A percentile compares a stretch with the other conserved stretches of the same genome.
Evolutionary conservation across 108 stramenopile genomes (phyloP).

Genomic region (Fistulifera pelliculosa): DNA sequence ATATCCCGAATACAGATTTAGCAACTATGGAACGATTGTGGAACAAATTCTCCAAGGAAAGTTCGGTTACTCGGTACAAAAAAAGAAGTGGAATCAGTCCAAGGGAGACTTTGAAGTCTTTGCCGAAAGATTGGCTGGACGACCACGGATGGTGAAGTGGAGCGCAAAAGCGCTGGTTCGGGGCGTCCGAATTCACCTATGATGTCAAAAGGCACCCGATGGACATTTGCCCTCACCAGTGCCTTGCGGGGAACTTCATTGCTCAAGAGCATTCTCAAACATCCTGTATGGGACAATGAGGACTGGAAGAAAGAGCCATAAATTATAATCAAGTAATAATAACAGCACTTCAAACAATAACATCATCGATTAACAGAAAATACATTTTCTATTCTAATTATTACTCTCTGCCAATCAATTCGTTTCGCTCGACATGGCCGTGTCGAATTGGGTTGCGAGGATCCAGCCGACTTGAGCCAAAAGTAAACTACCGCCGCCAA

Average conservation of each 20-base stretch:
- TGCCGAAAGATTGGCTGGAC: conserved; percentile 96
- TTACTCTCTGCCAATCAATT: neutral
- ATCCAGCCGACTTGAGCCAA: conserved; percentile 73
- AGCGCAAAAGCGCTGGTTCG: conserved; percentile 96
- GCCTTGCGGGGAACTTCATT: conserved; percentile 90
- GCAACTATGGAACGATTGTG: conserved; percentile 94
- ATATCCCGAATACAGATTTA: conserved; percentile 82
- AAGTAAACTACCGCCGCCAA: conserved; percentile 57
- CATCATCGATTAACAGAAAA: neutral
- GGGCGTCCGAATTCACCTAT: conserved; percentile 93
- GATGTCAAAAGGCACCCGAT: conserved; percentile 91
- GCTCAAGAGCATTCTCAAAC: conserved; percentile 80
- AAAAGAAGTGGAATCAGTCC: conserved; percentile 76
- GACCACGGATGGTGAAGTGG: conserved; percentile 87
- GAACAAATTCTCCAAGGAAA: conserved; percentile 89
- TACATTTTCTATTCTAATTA: too few species aligned
- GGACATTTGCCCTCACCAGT: conserved; percentile 95
- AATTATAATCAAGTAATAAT: neutral
- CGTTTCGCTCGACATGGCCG: conserved; percentile 43
- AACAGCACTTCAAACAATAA: neutral
- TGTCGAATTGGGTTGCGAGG: conserved; percentile 76
- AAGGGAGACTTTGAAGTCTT: conserved; percentile 91
- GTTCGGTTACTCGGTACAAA: conserved; percentile 94
- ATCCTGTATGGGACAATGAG: conserved; percentile 92
- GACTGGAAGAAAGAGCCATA: conserved; percentile 90